phyloP scores from a whole-genome alignment of 805 yeast species.

The Zygosaccharomyces pseudorouxii region DNA sequence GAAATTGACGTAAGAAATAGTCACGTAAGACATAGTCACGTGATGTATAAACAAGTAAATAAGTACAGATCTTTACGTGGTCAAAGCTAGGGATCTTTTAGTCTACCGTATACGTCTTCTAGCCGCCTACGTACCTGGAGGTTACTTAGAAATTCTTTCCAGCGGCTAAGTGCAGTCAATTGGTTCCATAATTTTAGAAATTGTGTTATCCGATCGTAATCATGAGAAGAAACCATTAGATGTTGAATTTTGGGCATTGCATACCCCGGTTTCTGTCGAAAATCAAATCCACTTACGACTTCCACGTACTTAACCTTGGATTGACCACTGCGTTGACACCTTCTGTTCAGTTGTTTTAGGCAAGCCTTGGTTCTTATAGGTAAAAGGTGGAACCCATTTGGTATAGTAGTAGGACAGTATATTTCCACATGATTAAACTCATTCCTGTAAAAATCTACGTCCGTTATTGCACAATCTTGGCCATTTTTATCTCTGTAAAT shows the following conservation, averaged over 20 bases:
- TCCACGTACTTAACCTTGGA: slow-evolving; percentile 17
- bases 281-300: slow-evolving; percentile 30
- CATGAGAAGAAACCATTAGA: slow-evolving; percentile 16
- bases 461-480: slow-evolving; percentile 6
- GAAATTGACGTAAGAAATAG: background rate
- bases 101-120: slow-evolving; percentile 2
- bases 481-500: slow-evolving; percentile 9
- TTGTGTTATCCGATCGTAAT: slow-evolving; percentile 7
- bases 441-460: slow-evolving; percentile 19
- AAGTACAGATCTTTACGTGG: background rate
- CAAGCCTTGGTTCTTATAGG: slow-evolving; percentile 3
- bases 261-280: slow-evolving; percentile 24
- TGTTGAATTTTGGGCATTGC: slow-evolving; percentile 23
- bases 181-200: slow-evolving; percentile 9
- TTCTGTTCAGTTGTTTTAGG: slow-evolving; percentile 13
- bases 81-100: background rate
- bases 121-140: background rate
- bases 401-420: slow-evolving; percentile 15
- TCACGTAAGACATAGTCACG: background rate
- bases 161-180: slow-evolving; percentile 9
- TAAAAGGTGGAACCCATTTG: slow-evolving; percentile 21
- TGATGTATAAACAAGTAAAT: background rate
- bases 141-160: slow-evolving; percentile 13
- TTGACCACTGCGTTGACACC: background rate
- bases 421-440: slow-evolving; percentile 25